Evolutionary conservation across 106 monocot species (phyloP), one percentile per base, ranked within the genome.

Genomic region (Alisma plantagoaquatica): DNA sequence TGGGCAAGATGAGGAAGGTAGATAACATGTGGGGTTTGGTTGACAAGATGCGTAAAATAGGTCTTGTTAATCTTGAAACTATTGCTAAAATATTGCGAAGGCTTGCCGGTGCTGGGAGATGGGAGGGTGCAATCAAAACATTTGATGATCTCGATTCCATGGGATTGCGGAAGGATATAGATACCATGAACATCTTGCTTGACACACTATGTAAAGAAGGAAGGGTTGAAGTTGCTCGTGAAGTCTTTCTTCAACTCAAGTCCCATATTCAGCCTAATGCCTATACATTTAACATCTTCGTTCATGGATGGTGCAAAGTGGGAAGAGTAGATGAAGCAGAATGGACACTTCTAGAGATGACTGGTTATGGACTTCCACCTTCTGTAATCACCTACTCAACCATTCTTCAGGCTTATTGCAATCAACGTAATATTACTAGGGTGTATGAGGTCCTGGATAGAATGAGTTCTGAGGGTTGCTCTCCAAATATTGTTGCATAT

Each of bases 291-390:
- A 81, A 85, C 49, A 91, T 91, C 62, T 70, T 91, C 60, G 70
- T 91, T 23, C 64, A 81, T 62, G 91, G 91, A 3, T 91, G 91
- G 91, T 91, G 91, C 43, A 78, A 53, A 47, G 53, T 50, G 23
- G 49, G 54, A 23, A 77, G 68, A 50, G 62, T 85, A 31, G 84
- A 91, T 43, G 84, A 84, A 44, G 84, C 91, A 14, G 43, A 70
- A 49, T 78, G 81, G 91, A 81, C 77, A 31, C 61, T 78, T 46
- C 48, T 75, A 43, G 84, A 91, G 80, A 85, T 91, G 77, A 75
- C 61, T 54, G 54, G 49, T 25, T 58, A 32, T 33, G 84, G 84
- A 1, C 29, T 85, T 49, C 54, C 12, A 29, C 78, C 91, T 57
- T 84, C 84, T 24, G 66, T 78, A 14, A 81, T 91, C 31, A 81